Evolutionary conservation across 1,284 basidiomycete species (phyloP), one percentile per base, ranked within the genome.

Genomic region (Sporisorium exsertum): DNA sequence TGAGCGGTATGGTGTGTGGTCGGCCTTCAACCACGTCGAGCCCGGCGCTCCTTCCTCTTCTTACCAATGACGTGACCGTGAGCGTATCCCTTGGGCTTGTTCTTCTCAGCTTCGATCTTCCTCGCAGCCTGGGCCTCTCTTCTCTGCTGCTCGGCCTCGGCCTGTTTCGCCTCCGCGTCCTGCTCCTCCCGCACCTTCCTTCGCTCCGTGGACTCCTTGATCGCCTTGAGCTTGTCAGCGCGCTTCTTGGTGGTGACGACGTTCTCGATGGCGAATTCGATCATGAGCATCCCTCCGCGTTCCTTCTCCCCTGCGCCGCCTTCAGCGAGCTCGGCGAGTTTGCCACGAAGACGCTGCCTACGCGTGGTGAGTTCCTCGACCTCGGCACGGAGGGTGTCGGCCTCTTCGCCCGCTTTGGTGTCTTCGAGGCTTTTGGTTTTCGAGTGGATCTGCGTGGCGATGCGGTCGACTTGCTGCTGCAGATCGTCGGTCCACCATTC

Each of bases 201-300:
- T 9, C 70, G 51, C 33, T 74, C 70, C 10, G 62, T 54, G 1
- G 58, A 67, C 29, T 79, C 72, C 40, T 78, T 77, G 26, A 72
- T 62, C 8, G 79, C 78, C 42, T 77, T 77, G 37, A 67, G 49
- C 47, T 77, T 75, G 26, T 77, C 75, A 1, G 76, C 68, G n/a
- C 70, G 50, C 56, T 82, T 77, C 66, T 84, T 83, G 43, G 80
- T 82, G 0, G 80, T 76, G 29, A 77, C 77, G 35, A 79, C 75
- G 57, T 85, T 85, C 37, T 85, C 84, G 42, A 85, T 82, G 6
- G 81, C 78, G 52, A 85, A 85, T 52, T 85, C 84, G 53, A 84
- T 77, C 54, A 82, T 72, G 20, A 85, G 45, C 56, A 80, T 73
- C 15, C 82, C 82, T 8, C 84, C 82, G 8, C 80, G 57, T 52